A percentile compares a stretch with the other conserved stretches of the same genome.
Conservation (phyloP, 352 stramenopile species). For the Phytophthora quininea region DNA sequence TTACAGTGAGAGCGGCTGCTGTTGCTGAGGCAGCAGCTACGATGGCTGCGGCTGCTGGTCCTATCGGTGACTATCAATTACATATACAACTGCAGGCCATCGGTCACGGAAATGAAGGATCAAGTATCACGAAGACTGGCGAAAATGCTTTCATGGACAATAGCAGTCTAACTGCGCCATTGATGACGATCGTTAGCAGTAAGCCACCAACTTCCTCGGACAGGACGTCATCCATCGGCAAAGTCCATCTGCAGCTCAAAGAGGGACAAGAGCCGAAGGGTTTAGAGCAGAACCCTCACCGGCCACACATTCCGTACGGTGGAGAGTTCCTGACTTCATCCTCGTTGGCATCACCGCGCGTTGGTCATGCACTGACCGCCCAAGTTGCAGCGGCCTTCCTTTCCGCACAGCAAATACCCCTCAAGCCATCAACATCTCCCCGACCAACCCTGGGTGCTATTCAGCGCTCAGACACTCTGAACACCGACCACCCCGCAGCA, state of each 20-base stretch:
- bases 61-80: conserved; percentile 13
- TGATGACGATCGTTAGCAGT: conserved; percentile 35
- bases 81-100: not conserved
- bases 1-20: conserved; percentile 32
- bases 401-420: conserved; percentile 5
- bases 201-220: conserved; percentile 22
- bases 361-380: conserved; percentile 15
- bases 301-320: conserved; percentile 23
- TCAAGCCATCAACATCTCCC: conserved; percentile 19
- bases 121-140: conserved; percentile 15
- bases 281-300: not conserved
- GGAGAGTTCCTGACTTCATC: conserved; percentile 7
- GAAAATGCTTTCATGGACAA: conserved; percentile 28
- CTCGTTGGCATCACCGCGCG: conserved; percentile 17
- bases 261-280: not conserved
- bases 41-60: conserved; percentile 17
- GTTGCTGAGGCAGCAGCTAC: conserved; percentile 27
- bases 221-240: conserved; percentile 11
- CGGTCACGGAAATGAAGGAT: conserved; percentile 1
- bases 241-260: conserved; percentile 26
- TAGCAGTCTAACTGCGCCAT: conserved; percentile 35
- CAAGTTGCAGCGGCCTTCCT: conserved; percentile 20
- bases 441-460: conserved; percentile 11
- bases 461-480: conserved; percentile 1
- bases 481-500: conserved; percentile 18